These are phyloP conservation scores for Annulohypoxylon stygium DNA, from an alignment of 495 filamentous ascomycete genomes.

Conservation along the genomic window DNA sequence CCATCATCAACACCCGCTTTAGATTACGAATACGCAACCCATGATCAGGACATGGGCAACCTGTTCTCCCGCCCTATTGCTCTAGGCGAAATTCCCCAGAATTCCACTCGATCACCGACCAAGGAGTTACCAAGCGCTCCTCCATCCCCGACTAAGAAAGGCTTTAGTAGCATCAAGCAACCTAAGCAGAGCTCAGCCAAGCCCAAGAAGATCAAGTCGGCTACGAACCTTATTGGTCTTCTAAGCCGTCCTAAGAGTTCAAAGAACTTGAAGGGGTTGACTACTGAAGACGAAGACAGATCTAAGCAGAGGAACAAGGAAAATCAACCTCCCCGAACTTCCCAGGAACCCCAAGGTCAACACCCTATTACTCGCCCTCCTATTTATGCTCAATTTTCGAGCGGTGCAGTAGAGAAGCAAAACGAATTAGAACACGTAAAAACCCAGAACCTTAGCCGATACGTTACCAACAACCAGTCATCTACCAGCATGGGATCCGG, in stretches of 20 bases:
- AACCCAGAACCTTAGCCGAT: not conserved
- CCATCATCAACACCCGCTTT: constrained; percentile 44
- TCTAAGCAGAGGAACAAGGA: constrained; percentile 78
- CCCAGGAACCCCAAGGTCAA: constrained; percentile 60
- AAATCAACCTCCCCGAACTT: constrained; percentile 69
- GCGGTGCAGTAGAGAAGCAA: constrained; percentile 50
- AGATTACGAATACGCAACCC: constrained; percentile 34
- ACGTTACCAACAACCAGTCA: constrained; percentile 4
- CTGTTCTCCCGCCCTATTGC: constrained; percentile 55
- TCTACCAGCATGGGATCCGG: constrained; percentile 32
- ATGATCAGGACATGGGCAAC: constrained; percentile 42
- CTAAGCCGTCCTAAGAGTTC: constrained; percentile 71
- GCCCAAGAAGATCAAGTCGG: constrained; percentile 87
- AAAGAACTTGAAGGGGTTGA: constrained; percentile 64
- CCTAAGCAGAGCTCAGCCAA: constrained; percentile 61
- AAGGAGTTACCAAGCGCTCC: constrained; percentile 54
- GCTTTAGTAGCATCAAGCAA: constrained; percentile 74
- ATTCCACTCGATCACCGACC: constrained; percentile 56
- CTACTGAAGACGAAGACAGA: constrained; percentile 53
- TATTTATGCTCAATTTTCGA: constrained; percentile 80
- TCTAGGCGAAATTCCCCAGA: constrained; percentile 65
- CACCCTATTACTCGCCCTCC: constrained; percentile 71
- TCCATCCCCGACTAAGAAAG: constrained; percentile 70
- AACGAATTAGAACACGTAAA: constrained; percentile 27
- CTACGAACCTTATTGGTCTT: constrained; percentile 79